Evolutionary conservation across 306 rosid genomes (phyloP).

Genomic region (Biancaea sappan): DNA sequence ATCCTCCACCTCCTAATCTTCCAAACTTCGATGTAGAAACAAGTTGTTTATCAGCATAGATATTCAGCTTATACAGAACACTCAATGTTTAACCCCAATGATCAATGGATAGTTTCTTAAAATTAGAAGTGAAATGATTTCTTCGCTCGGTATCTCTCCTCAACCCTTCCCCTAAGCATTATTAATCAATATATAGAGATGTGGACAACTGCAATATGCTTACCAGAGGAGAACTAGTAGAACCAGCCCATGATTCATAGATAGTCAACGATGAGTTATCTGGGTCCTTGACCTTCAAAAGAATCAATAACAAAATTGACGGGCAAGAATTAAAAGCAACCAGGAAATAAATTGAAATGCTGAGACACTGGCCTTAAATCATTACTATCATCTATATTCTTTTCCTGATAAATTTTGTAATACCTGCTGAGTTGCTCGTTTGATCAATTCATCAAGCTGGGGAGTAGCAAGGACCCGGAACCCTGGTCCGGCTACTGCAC

Average conservation of each 20-base stretch:
- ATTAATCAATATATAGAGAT: not conserved
- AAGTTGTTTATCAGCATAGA: not conserved
- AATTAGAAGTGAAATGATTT: slow-evolving; percentile 11
- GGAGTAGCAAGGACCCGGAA: slow-evolving; percentile 67
- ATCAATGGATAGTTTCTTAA: not conserved
- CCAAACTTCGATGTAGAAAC: slow-evolving; percentile 42
- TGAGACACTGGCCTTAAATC: not conserved
- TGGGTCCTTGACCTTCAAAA: slow-evolving; percentile 65
- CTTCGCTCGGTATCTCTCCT: slow-evolving; percentile 16
- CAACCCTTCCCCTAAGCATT: not conserved
- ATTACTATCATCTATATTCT: slow-evolving; percentile 7
- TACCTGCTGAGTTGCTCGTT: slow-evolving; percentile 66
- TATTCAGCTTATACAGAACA: slow-evolving; percentile 13
- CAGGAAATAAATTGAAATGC: not conserved
- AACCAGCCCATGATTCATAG: slow-evolving; percentile 63
- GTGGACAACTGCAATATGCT: slow-evolving; percentile 23
- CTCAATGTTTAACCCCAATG: slow-evolving; percentile 8
- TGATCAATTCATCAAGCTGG: slow-evolving; percentile 73
- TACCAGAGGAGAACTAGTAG: slow-evolving; percentile 52
- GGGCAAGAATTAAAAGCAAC: not conserved
- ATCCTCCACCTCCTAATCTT: slow-evolving; percentile 69
- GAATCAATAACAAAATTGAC: slow-evolving; percentile 12
- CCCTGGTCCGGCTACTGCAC: slow-evolving; percentile 54
- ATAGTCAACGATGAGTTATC: slow-evolving; percentile 67
- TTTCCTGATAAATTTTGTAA: slow-evolving; percentile 19